Evolutionary conservation across 139 green algal species (phyloP).

Genomic region (Monoraphidium neglectum): DNA sequence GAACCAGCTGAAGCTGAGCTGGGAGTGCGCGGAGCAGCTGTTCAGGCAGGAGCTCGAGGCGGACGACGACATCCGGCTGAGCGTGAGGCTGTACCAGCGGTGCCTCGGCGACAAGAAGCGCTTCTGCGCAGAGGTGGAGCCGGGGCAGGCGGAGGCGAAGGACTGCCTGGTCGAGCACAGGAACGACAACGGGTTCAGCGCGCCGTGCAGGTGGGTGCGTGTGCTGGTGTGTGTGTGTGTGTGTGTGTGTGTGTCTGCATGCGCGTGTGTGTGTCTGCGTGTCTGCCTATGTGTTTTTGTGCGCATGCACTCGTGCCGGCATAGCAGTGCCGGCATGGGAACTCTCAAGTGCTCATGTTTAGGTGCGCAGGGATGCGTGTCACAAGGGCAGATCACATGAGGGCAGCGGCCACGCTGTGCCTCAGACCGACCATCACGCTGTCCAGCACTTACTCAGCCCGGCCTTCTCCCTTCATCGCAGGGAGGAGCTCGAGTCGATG

Average conservation of each 20-base stretch:
- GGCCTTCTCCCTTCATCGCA: too few species aligned
- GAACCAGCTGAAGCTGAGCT: slow-evolving; percentile 45
- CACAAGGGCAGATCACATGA: too few species aligned
- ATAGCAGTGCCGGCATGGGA: too few species aligned
- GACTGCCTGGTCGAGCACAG: slow-evolving; percentile 70
- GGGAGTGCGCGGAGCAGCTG: slow-evolving; percentile 77
- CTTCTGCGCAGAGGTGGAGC: slow-evolving; percentile 61
- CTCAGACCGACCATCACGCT: too few species aligned
- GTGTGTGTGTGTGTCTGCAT: too few species aligned
- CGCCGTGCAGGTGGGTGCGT: slow-evolving; percentile 51
- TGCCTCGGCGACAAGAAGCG: slow-evolving; percentile 63
- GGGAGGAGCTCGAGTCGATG: slow-evolving; percentile 66
- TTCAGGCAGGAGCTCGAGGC: slow-evolving; percentile 84
- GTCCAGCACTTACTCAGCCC: too few species aligned
- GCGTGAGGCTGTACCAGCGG: slow-evolving; percentile 52
- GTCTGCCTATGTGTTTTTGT: too few species aligned
- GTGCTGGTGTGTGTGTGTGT: not conserved
- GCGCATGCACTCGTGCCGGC: too few species aligned
- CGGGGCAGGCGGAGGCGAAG: slow-evolving; percentile 62
- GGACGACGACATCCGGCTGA: slow-evolving; percentile 78
- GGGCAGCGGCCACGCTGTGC: too few species aligned
- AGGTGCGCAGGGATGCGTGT: too few species aligned
- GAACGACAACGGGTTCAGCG: slow-evolving; percentile 44
- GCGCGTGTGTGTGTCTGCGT: too few species aligned
- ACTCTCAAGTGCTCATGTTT: too few species aligned